Base-by-base conservation (phyloP, 179 eudicot species). In the Amaranthus tricolor region DNA sequence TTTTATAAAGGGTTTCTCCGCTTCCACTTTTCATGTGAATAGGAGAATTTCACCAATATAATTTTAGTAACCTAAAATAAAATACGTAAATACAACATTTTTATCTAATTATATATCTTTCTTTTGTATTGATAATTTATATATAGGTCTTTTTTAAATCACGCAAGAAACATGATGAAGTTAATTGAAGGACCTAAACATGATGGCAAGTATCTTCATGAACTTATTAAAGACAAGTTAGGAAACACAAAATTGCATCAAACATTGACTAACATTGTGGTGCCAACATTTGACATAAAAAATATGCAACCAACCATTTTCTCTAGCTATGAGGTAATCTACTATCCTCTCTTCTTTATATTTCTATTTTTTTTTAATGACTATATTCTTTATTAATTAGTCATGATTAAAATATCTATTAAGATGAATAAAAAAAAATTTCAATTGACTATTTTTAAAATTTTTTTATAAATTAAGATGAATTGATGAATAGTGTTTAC, bases 201-300 rank as follows among this genome's bases (percentile, higher is more conserved):
- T 62, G 90, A 93, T 20, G 97, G 96, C 4, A 77, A 84, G 76
- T 88, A 93, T 70, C 70, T 90, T 9, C 87, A 51, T 31, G 40
- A 81, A 47, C 40, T 90, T 53, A 49, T 74, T 0, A 79, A 77
- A 68, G 83, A 76, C 20, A 50, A 85, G 20, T 72, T 93, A 17
- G 92, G 92, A 40, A 75, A 82, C 61, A 79, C 75, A 10, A 88
- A 78, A 13, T 51, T 93, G 56, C 80, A 82, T 60, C 78, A 90
- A 62, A 93, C 98, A 6, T 66, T 93, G 53, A 89, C 98, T 0
- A 86, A 91, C 55, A 78, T 91, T n/a, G 86, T 91, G 20, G 87
- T 93, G 16, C 96, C 98, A 54, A 69, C 96, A 58, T 93, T 91
- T 65, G 96, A 93, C 74, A 83, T 93, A 82, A 91, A 86, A 59